These are phyloP conservation scores for Didymella lethalis DNA, from an alignment of 2,329 filamentous ascomycete genomes.

Conservation along the genomic window DNA sequence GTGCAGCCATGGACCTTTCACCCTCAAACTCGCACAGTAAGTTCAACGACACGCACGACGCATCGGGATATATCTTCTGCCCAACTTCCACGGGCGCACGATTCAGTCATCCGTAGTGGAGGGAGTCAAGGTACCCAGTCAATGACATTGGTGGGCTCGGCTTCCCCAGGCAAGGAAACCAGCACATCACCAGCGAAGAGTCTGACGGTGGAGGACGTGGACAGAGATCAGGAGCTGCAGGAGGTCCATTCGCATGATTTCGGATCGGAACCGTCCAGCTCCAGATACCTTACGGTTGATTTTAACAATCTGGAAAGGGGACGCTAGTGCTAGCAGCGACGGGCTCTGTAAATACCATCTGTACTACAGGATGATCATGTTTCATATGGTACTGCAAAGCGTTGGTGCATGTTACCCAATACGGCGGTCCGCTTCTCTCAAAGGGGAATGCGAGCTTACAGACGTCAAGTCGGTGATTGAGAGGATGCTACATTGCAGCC, in stretches of 20 bases:
- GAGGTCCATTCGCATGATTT: slow-evolving; percentile 6
- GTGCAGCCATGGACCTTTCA: slow-evolving; percentile 43
- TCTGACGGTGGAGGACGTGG: background rate
- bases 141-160: slow-evolving; percentile 26
- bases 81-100: slow-evolving; percentile 18
- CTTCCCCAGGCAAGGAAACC: slow-evolving; percentile 20
- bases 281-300: background rate
- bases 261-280: background rate
- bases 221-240: slow-evolving; percentile 1
- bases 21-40: slow-evolving; percentile 35
- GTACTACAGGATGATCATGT: too few species aligned
- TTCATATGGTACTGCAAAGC: too few species aligned
- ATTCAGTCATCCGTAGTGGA: slow-evolving; percentile 14
- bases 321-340: background rate
- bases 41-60: slow-evolving; percentile 30
- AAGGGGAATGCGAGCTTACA: too few species aligned
- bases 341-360: background rate
- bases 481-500: too few species aligned
- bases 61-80: slow-evolving; percentile 19
- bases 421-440: too few species aligned
- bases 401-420: too few species aligned
- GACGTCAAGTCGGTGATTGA: too few species aligned
- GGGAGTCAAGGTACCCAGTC: slow-evolving; percentile 23
- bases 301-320: background rate
- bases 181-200: slow-evolving; percentile 15